phyloP scores from a whole-genome alignment of 768 basidiomycete genomes.

The Termitomyces sp. region DNA sequence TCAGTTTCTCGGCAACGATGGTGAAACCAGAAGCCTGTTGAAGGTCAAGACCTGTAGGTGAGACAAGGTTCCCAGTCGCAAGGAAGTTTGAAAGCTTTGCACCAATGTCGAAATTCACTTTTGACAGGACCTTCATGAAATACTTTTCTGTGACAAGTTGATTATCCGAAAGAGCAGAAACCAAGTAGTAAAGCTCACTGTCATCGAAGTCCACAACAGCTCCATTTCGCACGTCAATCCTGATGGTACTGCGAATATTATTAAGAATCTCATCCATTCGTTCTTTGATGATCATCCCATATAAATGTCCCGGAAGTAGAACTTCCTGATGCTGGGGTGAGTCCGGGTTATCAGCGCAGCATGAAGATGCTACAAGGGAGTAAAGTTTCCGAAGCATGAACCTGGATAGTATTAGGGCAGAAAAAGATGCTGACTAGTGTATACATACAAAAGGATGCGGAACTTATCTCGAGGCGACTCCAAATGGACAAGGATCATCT shows the following conservation, averaged over 20 bases:
- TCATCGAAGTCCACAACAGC: conserved; percentile 85
- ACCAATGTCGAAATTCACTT: conserved; percentile 90
- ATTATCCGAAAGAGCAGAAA: background rate
- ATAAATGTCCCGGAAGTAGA: conserved; percentile 85
- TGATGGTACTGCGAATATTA: conserved; percentile 63
- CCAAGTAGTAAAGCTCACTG: conserved; percentile 42
- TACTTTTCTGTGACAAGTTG: conserved; percentile 56
- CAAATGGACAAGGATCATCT: conserved; percentile 87
- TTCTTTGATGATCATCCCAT: conserved; percentile 98
- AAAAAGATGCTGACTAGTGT: background rate
- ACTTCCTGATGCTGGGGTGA: conserved; percentile 99
- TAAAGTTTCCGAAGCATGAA: conserved; percentile 98
- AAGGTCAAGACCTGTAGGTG: conserved; percentile 91
- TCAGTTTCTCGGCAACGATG: conserved; percentile 97
- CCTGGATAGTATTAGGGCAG: conserved; percentile 32
- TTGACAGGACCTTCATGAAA: conserved; percentile 64
- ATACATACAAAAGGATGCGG: conserved; percentile 81
- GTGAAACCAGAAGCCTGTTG: conserved; percentile 99
- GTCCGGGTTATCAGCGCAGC: conserved; percentile 94
- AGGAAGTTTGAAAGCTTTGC: conserved; percentile 88
- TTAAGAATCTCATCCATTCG: conserved; percentile 86
- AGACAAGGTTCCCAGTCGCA: conserved; percentile 93
- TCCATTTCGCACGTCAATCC: conserved; percentile 69
- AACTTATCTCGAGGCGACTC: conserved; percentile 89
- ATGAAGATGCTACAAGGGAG: conserved; percentile 82